Evolutionary conservation across 352 stramenopile species (phyloP), one percentile per base, ranked within the genome.

Genomic region (Aphanomyces euteiches): DNA sequence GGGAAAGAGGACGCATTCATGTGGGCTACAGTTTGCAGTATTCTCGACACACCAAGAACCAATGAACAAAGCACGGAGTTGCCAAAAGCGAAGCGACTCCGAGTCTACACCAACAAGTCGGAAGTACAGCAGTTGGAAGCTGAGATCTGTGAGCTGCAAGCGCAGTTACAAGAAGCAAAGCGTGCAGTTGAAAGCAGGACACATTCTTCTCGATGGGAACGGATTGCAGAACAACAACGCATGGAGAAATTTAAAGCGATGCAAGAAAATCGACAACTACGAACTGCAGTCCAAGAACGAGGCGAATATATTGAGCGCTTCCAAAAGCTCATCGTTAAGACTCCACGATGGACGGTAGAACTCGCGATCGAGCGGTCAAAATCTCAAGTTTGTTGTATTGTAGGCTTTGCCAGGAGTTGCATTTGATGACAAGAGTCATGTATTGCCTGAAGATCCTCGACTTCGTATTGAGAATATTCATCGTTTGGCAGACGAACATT

Each of bases 21-120:
- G 54, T 61, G 54, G 54, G 54, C 54, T 7, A 40, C 54, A 19
- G 54, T 61, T 28, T 61, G 54, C 36, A 37, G 15, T 37, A 7
- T 61, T 39, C 54, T 61, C 5, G 17, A 61, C 7, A 1, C 36
- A 37, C 54, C 54, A 17, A 61, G 10, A 61, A 28, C 54, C 19
- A 28, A 28, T 28, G 28, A 28, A 28, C 28, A 28, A 28, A 28
- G 28, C 28, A 28, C 28, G 28, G 28, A 28, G 28, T 2, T 28
- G 43, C 43, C 10, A n/a, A 50, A 3, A 12, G 10, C 43, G 10
- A 50, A 50, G 17, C 43, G 43, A 12, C 43, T 12, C 43, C 43
- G 43, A 12, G 43, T 50, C 43, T n/a, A 50, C 43, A n/a, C 43
- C 43, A 50, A 50, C 43, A 50, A 50, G 17, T 12, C 17, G 10